Evolutionary conservation across 2,329 filamentous ascomycete species (phyloP).

Genomic region (Penicillium sumatraense): DNA sequence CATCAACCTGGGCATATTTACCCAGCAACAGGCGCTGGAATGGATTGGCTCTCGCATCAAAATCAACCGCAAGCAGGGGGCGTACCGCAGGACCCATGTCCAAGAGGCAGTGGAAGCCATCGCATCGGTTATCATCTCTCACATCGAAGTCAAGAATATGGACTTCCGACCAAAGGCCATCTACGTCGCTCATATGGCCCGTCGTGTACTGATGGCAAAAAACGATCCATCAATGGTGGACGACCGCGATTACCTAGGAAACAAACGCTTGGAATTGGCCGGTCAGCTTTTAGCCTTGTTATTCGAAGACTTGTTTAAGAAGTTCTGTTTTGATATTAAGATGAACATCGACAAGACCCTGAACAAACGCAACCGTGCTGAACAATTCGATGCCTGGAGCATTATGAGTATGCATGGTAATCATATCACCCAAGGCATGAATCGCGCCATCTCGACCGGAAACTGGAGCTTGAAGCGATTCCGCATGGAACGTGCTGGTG

Average conservation of each 20-base stretch:
- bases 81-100: slow-evolving; percentile 75
- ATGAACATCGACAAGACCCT: slow-evolving; percentile 93
- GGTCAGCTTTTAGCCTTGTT: slow-evolving; percentile 91
- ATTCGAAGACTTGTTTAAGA: slow-evolving; percentile 98
- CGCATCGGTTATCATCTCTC: slow-evolving; percentile 89
- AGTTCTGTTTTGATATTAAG: slow-evolving; percentile 86
- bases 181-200: slow-evolving; percentile 95
- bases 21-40: slow-evolving; percentile 93
- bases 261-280: slow-evolving; percentile 93
- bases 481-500: slow-evolving; percentile 96
- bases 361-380: slow-evolving; percentile 88
- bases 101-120: slow-evolving; percentile 93
- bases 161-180: slow-evolving; percentile 97
- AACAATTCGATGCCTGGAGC: slow-evolving; percentile 83
- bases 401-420: slow-evolving; percentile 84
- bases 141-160: slow-evolving; percentile 86
- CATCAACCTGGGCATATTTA: slow-evolving; percentile 80
- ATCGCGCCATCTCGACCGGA: slow-evolving; percentile 92
- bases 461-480: slow-evolving; percentile 99
- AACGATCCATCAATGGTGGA: slow-evolving; percentile 89
- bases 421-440: slow-evolving; percentile 89
- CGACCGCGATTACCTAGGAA: slow-evolving; percentile 96
- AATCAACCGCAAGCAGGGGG: slow-evolving; percentile 71
- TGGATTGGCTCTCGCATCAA: slow-evolving; percentile 87
- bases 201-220: slow-evolving; percentile 92